phyloP scores from a whole-genome alignment of 306 rosid species.

The Medicago ruthenica region DNA sequence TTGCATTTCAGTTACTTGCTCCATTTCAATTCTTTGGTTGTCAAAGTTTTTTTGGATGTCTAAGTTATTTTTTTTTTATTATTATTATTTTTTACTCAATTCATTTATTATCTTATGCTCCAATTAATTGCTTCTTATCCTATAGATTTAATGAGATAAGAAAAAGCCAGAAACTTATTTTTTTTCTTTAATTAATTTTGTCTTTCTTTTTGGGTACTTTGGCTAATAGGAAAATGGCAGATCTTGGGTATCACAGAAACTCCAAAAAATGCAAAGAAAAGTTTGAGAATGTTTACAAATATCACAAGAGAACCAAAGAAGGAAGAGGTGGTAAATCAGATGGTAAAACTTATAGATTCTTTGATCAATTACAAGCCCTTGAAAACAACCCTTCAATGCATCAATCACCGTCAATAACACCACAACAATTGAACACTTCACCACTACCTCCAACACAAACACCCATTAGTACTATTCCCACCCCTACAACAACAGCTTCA shows the following conservation, averaged over 20 bases:
- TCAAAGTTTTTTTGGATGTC: too few relatives aligned
- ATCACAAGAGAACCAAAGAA: conserved; percentile 91
- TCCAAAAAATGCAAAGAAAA: conserved; percentile 98
- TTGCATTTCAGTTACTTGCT: not conserved
- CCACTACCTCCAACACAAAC: conserved; percentile 37
- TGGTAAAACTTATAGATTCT: conserved; percentile 83
- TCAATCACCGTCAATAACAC: conserved; percentile 22
- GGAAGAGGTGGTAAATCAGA: conserved; percentile 87
- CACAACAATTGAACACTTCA: not conserved
- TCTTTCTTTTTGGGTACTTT: conserved; percentile 9
- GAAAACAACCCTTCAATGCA: conserved; percentile 52
- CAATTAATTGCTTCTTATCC: conserved; percentile 33
- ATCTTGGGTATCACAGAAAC: conserved; percentile 80
- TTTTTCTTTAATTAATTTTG: not conserved
- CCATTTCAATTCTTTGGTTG: conserved; percentile 29
- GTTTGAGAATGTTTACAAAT: conserved; percentile 95
- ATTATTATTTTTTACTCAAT: not conserved
- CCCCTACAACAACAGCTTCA: conserved; percentile 30
- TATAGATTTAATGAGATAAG: conserved; percentile 40
- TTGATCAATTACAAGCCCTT: conserved; percentile 81
- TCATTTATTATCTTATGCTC: conserved; percentile 37
- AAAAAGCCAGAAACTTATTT: conserved; percentile 10
- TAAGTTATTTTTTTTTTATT: too few relatives aligned
- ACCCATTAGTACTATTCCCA: not conserved
- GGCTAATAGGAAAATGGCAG: conserved; percentile 76